These are phyloP conservation scores for Cystobasidiaceae sp. DNA, from an alignment of 1,284 basidiomycete species.

Conservation along the genomic window DNA sequence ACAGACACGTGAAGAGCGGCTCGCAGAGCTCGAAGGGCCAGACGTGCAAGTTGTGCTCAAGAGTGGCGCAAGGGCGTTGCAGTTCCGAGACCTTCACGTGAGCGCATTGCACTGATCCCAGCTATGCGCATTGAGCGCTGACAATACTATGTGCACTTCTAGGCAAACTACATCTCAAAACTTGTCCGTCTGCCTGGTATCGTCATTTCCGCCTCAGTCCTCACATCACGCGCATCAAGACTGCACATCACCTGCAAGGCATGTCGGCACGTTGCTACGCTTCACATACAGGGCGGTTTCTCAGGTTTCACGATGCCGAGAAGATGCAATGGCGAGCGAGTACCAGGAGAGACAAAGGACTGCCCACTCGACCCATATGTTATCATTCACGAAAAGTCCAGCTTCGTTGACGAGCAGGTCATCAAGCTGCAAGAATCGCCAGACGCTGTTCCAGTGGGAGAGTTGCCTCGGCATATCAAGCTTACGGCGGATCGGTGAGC, in stretches of 20 bases:
- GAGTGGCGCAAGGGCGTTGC: conserved; percentile 83
- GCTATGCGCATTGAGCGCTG: too few species aligned
- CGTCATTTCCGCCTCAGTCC: conserved; percentile 91
- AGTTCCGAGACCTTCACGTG: conserved; percentile 84
- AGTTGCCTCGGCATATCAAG: conserved; percentile 91
- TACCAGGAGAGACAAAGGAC: conserved; percentile 73
- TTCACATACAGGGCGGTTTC: conserved; percentile 75
- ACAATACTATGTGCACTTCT: too few species aligned
- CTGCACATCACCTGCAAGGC: conserved; percentile 88
- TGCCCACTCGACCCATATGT: conserved; percentile 95
- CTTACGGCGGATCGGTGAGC: conserved; percentile 72
- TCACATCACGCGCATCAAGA: conserved; percentile 87
- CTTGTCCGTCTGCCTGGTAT: conserved; percentile 96
- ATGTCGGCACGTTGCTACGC: conserved; percentile 72
- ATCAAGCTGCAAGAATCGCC: conserved; percentile 98
- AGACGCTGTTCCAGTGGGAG: conserved; percentile 99
- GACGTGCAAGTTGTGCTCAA: conserved; percentile 84
- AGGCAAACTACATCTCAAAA: conserved; percentile 87
- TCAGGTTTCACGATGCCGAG: conserved; percentile 83
- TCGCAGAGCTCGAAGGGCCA: conserved; percentile 55
- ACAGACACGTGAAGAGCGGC: conserved; percentile 38
- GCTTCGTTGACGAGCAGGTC: conserved; percentile 92
- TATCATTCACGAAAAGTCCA: conserved; percentile 90
- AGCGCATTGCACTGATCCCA: too few species aligned
- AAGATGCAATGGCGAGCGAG: conserved; percentile 59